Base-by-base conservation (phyloP, 1,139 yeast species). In the Yamadazyma diospyri region DNA sequence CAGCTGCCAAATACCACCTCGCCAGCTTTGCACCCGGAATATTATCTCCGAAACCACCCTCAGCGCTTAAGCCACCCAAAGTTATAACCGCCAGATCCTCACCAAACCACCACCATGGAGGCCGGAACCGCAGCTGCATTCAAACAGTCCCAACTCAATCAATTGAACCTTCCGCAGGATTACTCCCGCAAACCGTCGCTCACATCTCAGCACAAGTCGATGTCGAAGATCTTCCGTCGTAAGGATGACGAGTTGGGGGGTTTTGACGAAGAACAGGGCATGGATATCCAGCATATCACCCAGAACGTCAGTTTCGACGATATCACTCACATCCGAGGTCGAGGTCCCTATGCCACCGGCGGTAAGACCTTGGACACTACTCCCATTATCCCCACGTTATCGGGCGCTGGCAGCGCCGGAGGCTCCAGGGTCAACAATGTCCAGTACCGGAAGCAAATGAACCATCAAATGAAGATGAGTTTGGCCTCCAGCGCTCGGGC, bases 311-410 rank as follows among this genome's bases (percentile, higher is more conserved):
- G 86, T 0, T 77, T 80, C 43, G 76, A 76, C 41, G 89, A 82
- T 47, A 63, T 83, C 9, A 60, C 76, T 20, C 81, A 78, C 37
- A 59, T 79, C 2, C 64, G 82, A 35, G 84, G 79, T 43, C 65
- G 78, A 27, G 87, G 86, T 4, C 76, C 69, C 14, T 80, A 80
- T 48, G 81, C 81, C 2, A 57, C 61, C 25, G 51, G 59, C 6
- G 50, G 59, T 12, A 53, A 55, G 22, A 45, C 59, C 15, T 53
- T 62, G 35, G 87, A 80, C 45, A 71, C 88, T 0, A 71, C 86
- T 0, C 89, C 92, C 4, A 76, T 81, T 42, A 82, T 83, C 26
- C 94, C 94, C 7, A 80, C 86, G 0, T 36, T 82, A 9, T 65
- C 69, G 0, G 37, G 47, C 8, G 41, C 45, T 8, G 38, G 43